These are phyloP conservation scores for Capronia coronata DNA, from an alignment of 2,329 filamentous ascomycete genomes.

Conservation along the genomic window DNA sequence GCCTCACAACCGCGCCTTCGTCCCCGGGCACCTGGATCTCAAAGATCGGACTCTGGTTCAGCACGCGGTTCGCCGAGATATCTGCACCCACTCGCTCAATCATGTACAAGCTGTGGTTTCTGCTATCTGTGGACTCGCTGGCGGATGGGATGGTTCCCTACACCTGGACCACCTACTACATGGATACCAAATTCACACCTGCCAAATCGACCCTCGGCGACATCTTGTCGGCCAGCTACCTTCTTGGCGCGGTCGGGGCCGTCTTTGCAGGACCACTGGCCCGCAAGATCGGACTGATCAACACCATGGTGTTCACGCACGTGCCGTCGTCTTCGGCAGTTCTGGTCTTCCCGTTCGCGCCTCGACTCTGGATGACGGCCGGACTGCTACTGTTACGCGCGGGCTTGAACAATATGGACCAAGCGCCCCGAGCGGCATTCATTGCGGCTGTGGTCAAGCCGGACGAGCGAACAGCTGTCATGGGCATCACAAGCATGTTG, in stretches of 20 bases:
- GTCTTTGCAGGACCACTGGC: conserved; percentile 54
- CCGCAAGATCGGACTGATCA: conserved; percentile 54
- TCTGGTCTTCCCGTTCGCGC: conserved; percentile 53
- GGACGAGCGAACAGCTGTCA: conserved; percentile 61
- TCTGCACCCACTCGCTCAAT: conserved; percentile 51
- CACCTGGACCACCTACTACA: conserved; percentile 53
- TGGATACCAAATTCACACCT: conserved; percentile 51
- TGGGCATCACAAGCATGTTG: conserved; percentile 60
- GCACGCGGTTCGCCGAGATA: conserved; percentile 45
- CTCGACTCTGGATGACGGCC: conserved; percentile 47
- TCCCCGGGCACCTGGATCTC: background rate
- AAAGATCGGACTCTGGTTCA: conserved; percentile 15
- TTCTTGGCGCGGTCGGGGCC: conserved; percentile 50
- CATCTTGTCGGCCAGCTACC: conserved; percentile 49
- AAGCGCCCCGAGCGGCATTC: conserved; percentile 59
- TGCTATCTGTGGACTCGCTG: conserved; percentile 58
- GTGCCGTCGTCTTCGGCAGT: conserved; percentile 58
- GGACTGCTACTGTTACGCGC: conserved; percentile 54
- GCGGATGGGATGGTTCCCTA: conserved; percentile 60
- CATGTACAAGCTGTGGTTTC: conserved; percentile 60
- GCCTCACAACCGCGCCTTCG: background rate
- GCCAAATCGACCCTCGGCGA: conserved; percentile 55
- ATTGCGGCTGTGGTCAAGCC: conserved; percentile 61
- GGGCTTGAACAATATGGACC: conserved; percentile 63
- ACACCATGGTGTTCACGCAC: conserved; percentile 59